These are phyloP conservation scores for Quercus wislizeni DNA, from an alignment of 306 rosid genomes.

Conservation along the genomic window DNA sequence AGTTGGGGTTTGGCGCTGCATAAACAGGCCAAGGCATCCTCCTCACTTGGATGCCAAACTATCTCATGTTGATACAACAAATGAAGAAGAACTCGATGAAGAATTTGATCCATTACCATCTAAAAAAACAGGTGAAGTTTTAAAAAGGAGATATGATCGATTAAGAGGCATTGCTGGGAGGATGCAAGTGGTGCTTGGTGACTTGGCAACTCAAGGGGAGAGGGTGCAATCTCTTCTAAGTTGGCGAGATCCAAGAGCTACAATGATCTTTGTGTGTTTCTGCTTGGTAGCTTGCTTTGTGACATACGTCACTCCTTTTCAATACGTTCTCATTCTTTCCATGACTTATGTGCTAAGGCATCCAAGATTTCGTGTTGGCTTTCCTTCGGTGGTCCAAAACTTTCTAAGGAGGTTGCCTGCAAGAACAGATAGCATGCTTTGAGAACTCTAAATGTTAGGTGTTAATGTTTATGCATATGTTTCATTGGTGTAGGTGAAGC, in stretches of 20 bases:
- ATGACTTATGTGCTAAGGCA: slow-evolving; percentile 33
- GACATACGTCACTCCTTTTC: slow-evolving; percentile 24
- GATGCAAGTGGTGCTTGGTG: slow-evolving; percentile 32
- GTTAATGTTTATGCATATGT: too few species aligned
- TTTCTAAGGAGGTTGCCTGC: slow-evolving; percentile 62
- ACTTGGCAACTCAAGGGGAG: slow-evolving; percentile 55
- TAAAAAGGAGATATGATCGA: slow-evolving; percentile 41
- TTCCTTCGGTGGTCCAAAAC: slow-evolving; percentile 38
- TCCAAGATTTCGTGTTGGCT: slow-evolving; percentile 26
- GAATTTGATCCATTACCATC: slow-evolving; percentile 47
- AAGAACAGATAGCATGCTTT: slow-evolving; percentile 44
- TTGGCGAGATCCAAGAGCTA: slow-evolving; percentile 58
- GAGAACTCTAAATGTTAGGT: not conserved
- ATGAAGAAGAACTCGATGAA: slow-evolving; percentile 43
- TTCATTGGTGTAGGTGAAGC: too few species aligned
- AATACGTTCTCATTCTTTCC: not conserved
- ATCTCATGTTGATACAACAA: slow-evolving; percentile 36
- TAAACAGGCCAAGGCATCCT: slow-evolving; percentile 42
- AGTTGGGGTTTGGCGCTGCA: slow-evolving; percentile 17
- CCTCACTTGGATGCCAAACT: slow-evolving; percentile 38
- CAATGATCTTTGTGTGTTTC: slow-evolving; percentile 32
- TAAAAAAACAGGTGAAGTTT: slow-evolving; percentile 11
- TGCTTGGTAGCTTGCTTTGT: slow-evolving; percentile 26
- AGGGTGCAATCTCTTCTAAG: slow-evolving; percentile 38
- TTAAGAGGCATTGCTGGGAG: slow-evolving; percentile 38